A percentile compares a stretch with the other conserved stretches of the same genome.
These are phyloP conservation scores for Kwoniella shivajii DNA, from an alignment of 1,284 basidiomycete genomes.

Conservation along the genomic window DNA sequence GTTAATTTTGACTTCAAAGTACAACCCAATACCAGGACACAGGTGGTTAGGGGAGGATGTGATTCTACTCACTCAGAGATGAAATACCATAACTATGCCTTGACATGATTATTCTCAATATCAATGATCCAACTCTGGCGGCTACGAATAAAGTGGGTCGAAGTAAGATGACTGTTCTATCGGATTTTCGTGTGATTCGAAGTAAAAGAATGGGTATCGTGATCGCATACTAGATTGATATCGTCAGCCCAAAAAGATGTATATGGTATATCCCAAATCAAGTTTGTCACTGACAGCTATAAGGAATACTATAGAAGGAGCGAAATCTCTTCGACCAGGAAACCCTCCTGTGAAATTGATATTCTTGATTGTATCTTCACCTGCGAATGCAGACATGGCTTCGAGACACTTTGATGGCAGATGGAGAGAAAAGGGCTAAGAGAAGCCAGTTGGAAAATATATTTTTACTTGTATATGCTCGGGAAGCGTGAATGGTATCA, in stretches of 20 bases:
- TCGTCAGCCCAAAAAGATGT: neutral
- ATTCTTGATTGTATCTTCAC: neutral
- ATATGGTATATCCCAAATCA: neutral
- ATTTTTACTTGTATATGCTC: too few species aligned
- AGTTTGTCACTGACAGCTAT: constrained; percentile 26
- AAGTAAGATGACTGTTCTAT: constrained; percentile 24
- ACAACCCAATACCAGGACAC: too few species aligned
- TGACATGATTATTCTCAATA: neutral
- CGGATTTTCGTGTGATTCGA: constrained; percentile 8
- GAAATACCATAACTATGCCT: neutral
- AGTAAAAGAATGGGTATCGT: constrained; percentile 23
- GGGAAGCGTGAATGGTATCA: too few species aligned
- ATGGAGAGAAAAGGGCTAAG: too few species aligned
- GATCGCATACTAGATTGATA: neutral
- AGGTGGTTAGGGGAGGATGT: too few species aligned
- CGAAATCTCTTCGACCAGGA: constrained; percentile 30
- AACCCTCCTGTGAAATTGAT: constrained; percentile 39
- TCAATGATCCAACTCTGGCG: neutral
- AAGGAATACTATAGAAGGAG: constrained; percentile 39
- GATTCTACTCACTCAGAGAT: constrained; percentile 7
- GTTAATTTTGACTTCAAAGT: neutral
- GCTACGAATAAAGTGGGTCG: constrained; percentile 18
- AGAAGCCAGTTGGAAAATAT: too few species aligned
- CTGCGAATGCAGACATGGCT: neutral
- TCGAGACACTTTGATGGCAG: too few species aligned